Evolutionary conservation across 306 rosid genomes (phyloP).

Genomic region (Rosa lucieae): DNA sequence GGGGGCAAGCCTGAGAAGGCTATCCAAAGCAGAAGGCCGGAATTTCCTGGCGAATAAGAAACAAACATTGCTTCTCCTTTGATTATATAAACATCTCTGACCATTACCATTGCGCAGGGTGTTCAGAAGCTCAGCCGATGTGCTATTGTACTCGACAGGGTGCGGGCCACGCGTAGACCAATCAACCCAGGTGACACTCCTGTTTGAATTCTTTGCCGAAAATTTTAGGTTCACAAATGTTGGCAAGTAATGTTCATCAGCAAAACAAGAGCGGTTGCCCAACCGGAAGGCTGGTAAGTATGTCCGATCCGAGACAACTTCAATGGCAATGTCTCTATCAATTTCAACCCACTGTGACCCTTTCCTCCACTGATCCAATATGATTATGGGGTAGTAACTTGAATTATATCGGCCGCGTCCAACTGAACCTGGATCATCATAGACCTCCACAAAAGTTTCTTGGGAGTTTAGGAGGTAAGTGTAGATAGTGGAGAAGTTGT

Average conservation of each 20-base stretch:
- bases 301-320: conserved; percentile 10
- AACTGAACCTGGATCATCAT: conserved; percentile 17
- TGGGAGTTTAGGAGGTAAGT: conserved; percentile 9
- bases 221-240: conserved; percentile 16
- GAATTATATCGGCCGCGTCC: conserved; percentile 23
- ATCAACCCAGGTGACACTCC: conserved; percentile 36
- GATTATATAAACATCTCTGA: background rate
- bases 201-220: background rate
- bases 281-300: conserved; percentile 16
- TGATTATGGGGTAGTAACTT: conserved; percentile 14
- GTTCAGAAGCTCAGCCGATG: conserved; percentile 15
- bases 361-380: conserved; percentile 32
- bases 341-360: conserved; percentile 35
- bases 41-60: conserved; percentile 35
- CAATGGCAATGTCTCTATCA: conserved; percentile 20
- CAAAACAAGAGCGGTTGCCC: conserved; percentile 19
- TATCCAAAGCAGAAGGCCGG: conserved; percentile 13
- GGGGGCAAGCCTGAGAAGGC: background rate
- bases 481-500: conserved; percentile 23
- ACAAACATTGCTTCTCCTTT: conserved; percentile 15
- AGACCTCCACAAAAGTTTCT: conserved; percentile 8
- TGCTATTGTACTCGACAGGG: conserved; percentile 2
- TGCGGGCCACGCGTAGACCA: conserved; percentile 33
- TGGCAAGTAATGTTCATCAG: conserved; percentile 36
- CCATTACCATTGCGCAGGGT: conserved; percentile 15